Evolutionary conservation across 352 stramenopile species (phyloP), one percentile per base, ranked within the genome.

Genomic region (Phytopythium mirpurense): DNA sequence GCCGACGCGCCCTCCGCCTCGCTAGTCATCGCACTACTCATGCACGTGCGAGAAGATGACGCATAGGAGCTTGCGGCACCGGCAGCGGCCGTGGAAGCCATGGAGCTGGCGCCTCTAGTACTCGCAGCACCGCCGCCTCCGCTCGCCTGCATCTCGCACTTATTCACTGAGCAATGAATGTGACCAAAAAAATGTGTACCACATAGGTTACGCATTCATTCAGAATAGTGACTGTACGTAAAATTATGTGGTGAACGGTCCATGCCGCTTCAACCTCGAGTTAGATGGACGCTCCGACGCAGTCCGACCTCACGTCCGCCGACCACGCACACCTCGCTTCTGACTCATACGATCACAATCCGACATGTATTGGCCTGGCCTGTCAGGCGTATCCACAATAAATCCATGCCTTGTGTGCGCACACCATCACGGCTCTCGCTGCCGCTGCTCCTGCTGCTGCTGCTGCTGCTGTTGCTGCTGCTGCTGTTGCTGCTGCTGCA

Each of bases 1-100:
- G 56, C 50, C 11, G 26, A 16, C 34, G 51, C 50, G 21, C 42
- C 42, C 9, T 62, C 59, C 19, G 56, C 54, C 21, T 62, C 59
- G 29, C 46, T 57, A 15, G 26, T 27, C 26, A 35, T 31, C 54
- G 40, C 18, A n/a, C 11, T n/a, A 12, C 0, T 3, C 19, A n/a
- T 4, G 2, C 21, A 9, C 2, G 14, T 10, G 40, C 10, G 40
- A 0, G 11, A 19, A 29, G 2, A 3, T 11, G 7, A 8, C 10
- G 8, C 21, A n/a, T 14, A 18, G 10, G 19, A 2, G 11, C 40
- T 7, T 21, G 3, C 38, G 1, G 7, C 10, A 0, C n/a, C 12
- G 6, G 40, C 10, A 0, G 10, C 40, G 7, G 36, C 3, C 36
- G 36, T 14, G 1, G 15, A 2, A 1, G 36, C 36, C 2, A 12